phyloP scores from a whole-genome alignment of 176 grass and related monocot species.

The Oryza meyeriana region DNA sequence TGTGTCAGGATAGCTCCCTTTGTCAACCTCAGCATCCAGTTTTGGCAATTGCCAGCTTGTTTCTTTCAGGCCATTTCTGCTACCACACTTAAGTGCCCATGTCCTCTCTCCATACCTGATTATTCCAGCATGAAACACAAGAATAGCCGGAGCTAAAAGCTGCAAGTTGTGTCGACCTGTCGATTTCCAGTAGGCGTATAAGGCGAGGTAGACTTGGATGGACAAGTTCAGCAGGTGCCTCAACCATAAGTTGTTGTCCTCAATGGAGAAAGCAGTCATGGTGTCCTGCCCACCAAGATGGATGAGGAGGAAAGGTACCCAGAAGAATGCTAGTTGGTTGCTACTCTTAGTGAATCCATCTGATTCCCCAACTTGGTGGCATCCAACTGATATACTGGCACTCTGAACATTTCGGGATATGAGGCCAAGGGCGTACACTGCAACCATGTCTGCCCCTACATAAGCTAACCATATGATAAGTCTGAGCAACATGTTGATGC shows the following conservation, averaged over 20 bases:
- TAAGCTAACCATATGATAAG: constrained; percentile 5
- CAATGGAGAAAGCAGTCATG: not conserved
- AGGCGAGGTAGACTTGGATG: not conserved
- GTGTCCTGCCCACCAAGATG: constrained; percentile 22
- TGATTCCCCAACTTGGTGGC: too few species aligned
- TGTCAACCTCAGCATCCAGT: not conserved
- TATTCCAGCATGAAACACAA: not conserved
- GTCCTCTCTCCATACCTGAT: constrained; percentile 20
- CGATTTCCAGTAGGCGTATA: constrained; percentile 3
- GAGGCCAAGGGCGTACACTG: not conserved
- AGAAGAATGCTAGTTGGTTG: not conserved
- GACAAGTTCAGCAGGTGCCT: constrained; percentile 6
- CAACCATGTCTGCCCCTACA: constrained; percentile 9
- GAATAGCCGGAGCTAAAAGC: not conserved
- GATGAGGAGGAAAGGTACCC: constrained; percentile 4
- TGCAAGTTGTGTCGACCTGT: not conserved
- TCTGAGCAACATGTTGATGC: not conserved
- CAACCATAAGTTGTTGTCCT: constrained; percentile 19
- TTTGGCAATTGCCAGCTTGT: not conserved
- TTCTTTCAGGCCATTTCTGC: not conserved
- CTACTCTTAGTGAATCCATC: not conserved
- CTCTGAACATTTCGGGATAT: not conserved
- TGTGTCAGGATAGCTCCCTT: not conserved
- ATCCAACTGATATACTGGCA: not conserved
- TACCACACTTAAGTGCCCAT: constrained; percentile 10